phyloP scores from a whole-genome alignment of 1,139 yeast species.

The Keqinozyma sinolaborantium region DNA sequence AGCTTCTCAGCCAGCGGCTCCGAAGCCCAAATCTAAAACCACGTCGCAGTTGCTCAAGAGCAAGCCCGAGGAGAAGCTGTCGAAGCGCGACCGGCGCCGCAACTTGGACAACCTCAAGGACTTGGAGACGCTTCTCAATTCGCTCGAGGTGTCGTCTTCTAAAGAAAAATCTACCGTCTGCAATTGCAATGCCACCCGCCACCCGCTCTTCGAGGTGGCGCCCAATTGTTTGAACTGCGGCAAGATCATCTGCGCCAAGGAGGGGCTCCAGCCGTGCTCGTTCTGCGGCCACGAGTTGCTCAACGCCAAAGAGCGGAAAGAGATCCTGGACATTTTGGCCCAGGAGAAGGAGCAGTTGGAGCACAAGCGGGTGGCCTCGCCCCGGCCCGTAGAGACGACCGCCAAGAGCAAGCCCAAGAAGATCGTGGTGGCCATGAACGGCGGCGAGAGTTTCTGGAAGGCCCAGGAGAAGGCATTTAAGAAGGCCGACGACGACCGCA shows the following conservation, averaged over 20 bases:
- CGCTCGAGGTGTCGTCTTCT: conserved; percentile 25
- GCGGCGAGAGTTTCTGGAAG: conserved; percentile 63
- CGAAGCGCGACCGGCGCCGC: conserved; percentile 32
- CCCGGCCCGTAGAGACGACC: conserved; percentile 12
- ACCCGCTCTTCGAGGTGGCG: conserved; percentile 83
- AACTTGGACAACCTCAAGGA: conserved; percentile 54
- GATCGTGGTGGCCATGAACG: conserved; percentile 50
- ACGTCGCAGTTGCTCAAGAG: conserved; percentile 18
- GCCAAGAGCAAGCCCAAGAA: conserved; percentile 22
- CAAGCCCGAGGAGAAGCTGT: conserved; percentile 18
- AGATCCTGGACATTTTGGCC: conserved; percentile 50
- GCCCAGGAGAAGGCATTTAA: conserved; percentile 66
- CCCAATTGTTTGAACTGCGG: conserved; percentile 97
- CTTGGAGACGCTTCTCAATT: conserved; percentile 42
- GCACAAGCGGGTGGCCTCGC: conserved; percentile 2
- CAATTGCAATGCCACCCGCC: conserved; percentile 80
- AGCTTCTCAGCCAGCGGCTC: conserved; percentile 1
- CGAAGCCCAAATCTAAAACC: conserved; percentile 7
- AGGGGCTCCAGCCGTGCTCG: conserved; percentile 89
- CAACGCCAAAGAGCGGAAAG: conserved; percentile 54
- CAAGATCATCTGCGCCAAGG: conserved; percentile 83
- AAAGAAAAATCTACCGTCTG: conserved; percentile 39
- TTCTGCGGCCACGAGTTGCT: conserved; percentile 73
- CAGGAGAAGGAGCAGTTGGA: conserved; percentile 34
- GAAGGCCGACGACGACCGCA: conserved; percentile 39